A percentile compares a stretch with the other conserved stretches of the same genome.
Evolutionary conservation across 1,284 basidiomycete genomes (phyloP).

Genomic region (Volvariella volvacea): DNA sequence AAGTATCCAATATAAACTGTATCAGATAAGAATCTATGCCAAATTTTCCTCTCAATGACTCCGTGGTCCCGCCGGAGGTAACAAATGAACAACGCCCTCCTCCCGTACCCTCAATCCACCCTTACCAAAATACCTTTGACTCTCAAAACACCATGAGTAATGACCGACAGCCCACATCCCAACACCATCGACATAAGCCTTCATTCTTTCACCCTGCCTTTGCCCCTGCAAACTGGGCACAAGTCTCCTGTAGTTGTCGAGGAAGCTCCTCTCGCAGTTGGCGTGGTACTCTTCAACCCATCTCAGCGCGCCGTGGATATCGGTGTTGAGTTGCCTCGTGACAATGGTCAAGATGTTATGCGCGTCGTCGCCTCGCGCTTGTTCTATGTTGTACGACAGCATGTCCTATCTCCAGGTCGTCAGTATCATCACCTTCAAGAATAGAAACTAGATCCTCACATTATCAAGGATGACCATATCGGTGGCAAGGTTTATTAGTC

Average conservation of each 20-base stretch:
- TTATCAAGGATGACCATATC: constrained; percentile 18
- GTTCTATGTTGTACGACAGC: constrained; percentile 21
- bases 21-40: too few relatives aligned
- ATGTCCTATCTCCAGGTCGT: constrained; percentile 15
- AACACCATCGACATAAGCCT: too few relatives aligned
- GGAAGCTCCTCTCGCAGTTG: constrained; percentile 13
- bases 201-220: too few relatives aligned
- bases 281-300: constrained; percentile 16
- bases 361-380: constrained; percentile 15
- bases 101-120: too few relatives aligned
- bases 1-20: too few relatives aligned
- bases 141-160: too few relatives aligned
- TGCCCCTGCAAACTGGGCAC: constrained; percentile 7
- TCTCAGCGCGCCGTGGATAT: constrained; percentile 12
- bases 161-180: too few relatives aligned
- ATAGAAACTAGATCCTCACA: constrained; percentile 10
- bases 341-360: constrained; percentile 20
- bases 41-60: too few relatives aligned
- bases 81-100: too few relatives aligned
- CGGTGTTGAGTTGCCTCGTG: constrained; percentile 14
- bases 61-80: too few relatives aligned
- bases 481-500: constrained; percentile 1
- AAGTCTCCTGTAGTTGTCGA: constrained; percentile 9
- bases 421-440: background rate
- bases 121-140: too few relatives aligned